Evolutionary conservation across 2,329 filamentous ascomycete genomes (phyloP).

Genomic region (Teratosphaeria pseudoeucalypti): DNA sequence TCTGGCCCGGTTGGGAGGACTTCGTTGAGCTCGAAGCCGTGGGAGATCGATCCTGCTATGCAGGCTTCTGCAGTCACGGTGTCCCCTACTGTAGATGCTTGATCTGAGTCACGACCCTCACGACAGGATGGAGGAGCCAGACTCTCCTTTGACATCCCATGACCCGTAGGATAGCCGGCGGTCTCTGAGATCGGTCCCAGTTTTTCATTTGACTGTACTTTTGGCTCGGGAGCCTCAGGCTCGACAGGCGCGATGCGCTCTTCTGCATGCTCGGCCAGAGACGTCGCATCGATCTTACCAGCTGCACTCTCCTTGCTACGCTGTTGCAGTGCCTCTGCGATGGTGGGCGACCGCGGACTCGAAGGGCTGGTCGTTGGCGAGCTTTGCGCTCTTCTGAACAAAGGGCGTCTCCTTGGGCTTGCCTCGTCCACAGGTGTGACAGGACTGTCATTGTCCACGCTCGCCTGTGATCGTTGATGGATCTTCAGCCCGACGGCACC

Average conservation of each 20-base stretch:
- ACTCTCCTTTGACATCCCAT: constrained; percentile 1
- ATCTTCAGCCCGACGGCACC: constrained; percentile 59
- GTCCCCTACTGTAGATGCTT: neutral
- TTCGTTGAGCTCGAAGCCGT: constrained; percentile 50
- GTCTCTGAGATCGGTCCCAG: neutral
- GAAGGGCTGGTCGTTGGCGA: constrained; percentile 19
- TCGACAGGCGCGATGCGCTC: neutral
- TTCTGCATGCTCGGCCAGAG: neutral
- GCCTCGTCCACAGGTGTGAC: constrained; percentile 15
- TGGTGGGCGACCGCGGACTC: constrained; percentile 11
- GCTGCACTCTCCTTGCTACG: neutral
- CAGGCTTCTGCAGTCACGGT: constrained; percentile 40
- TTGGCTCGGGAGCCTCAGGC: neutral
- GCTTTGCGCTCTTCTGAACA: constrained; percentile 14
- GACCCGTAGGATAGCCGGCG: neutral
- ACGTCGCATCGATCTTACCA: neutral
- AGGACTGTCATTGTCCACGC: constrained; percentile 16
- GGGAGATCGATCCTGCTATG: constrained; percentile 48
- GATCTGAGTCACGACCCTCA: neutral
- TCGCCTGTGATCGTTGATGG: constrained; percentile 30
- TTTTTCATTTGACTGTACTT: neutral
- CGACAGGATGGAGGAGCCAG: neutral
- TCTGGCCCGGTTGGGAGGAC: constrained; percentile 41
- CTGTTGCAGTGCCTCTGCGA: neutral
- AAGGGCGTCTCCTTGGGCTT: constrained; percentile 8